A percentile compares a stretch with the other conserved stretches of the same genome.
Evolutionary conservation across 345 rosid genomes (phyloP).

Genomic region (Eucalyptus viminalis): DNA sequence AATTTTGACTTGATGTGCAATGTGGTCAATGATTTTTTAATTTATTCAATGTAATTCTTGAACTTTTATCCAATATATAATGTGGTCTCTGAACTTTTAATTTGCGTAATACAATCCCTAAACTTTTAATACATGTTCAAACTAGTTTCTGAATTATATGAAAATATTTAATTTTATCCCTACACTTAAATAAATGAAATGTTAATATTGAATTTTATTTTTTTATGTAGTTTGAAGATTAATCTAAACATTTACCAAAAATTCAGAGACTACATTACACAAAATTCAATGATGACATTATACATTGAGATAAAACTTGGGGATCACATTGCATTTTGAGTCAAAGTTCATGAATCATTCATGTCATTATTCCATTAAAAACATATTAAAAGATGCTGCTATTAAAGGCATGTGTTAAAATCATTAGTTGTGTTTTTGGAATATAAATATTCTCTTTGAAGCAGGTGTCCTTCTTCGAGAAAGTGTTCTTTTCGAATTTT

Average conservation of each 20-base stretch:
- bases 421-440: background rate
- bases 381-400: background rate
- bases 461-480: background rate
- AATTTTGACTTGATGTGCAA: background rate
- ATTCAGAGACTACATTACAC: background rate
- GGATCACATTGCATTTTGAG: background rate
- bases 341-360: background rate
- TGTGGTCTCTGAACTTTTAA: background rate
- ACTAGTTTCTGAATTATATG: background rate
- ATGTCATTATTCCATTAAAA: background rate
- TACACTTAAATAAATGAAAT: too few relatives aligned
- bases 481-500: background rate
- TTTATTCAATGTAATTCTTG: background rate
- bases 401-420: background rate
- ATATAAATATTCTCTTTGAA: background rate
- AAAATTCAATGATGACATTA: too few relatives aligned
- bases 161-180: background rate
- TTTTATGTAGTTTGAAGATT: background rate
- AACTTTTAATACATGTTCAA: too few relatives aligned
- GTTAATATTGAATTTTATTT: background rate
- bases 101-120: accelerated
- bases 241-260: too few relatives aligned
- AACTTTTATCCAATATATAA: too few relatives aligned
- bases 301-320: too few relatives aligned
- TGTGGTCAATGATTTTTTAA: too few relatives aligned